Evolutionary conservation across 2,329 filamentous ascomycete genomes (phyloP), one percentile per base, ranked within the genome.

Genomic region (Trichoderma koningii): DNA sequence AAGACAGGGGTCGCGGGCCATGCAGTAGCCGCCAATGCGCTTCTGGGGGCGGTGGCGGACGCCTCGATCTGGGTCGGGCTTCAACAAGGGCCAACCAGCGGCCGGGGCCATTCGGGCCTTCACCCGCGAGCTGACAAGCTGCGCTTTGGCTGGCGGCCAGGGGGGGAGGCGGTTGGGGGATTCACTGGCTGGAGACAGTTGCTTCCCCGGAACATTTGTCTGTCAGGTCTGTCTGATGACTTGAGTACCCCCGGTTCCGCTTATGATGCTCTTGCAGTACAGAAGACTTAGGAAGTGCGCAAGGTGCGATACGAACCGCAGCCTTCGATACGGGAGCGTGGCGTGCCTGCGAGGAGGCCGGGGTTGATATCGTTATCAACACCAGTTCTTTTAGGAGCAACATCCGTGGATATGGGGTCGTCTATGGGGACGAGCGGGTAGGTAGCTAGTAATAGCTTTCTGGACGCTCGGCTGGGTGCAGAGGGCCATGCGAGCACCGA

Each of bases 61-160:
- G 59, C 59, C 50, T 63, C 64, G 56, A 66, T 66, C 64, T 51
- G 51, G 28, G 57, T 12, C 28, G 47, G 14, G 30, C 41, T 38
- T 48, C 41, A 26, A 44, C 28, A 48, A 55, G 44, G 30, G 30
- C 64, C 64, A 62, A 51, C 51, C 42, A 66, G 44, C 51, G 12
- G 42, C 51, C 21, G 64, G 42, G 34, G 57, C 57, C 64, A 66
- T 61, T 66, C 64, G 64, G 64, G 64, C 64, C 64, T 62, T 66
- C 64, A 47, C 34, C 50, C 64, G 50, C 59, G 50, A 63, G 50
- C 59, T 62, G 63, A 59, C 53, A 23, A 44, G 55, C 21, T 55
- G n/a, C 34, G 34, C 19, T 28, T 50, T 28, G 28, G 59, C 42
- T 48, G 26, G 17, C 30, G 45, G 45, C 38, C 21, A 4, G 53